Percentiles rank a stretch among this genome's conserved stretches.
Evolutionary conservation across 2,329 filamentous ascomycete genomes (phyloP).

Genomic region (Venturia pyrina): DNA sequence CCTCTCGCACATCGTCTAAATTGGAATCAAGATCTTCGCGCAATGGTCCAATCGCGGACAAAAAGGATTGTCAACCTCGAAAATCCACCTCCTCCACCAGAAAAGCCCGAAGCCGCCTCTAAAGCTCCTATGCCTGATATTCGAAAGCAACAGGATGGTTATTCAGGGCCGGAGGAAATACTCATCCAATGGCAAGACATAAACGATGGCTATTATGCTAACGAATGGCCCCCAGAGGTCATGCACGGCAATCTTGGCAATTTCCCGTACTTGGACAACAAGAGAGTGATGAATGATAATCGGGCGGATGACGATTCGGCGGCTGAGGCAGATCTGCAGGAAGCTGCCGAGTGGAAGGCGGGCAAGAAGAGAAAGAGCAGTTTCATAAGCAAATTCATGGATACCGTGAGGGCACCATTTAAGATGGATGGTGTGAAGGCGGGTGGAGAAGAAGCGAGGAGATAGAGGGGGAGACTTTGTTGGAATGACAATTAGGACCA

Average conservation of each 20-base stretch:
- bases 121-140: slow-evolving; percentile 13
- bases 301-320: no score
- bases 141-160: slow-evolving; percentile 12
- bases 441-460: background rate
- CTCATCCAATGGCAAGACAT: slow-evolving; percentile 26
- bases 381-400: background rate
- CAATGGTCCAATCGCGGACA: background rate
- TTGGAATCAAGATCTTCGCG: slow-evolving; percentile 1
- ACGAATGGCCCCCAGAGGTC: slow-evolving; percentile 16
- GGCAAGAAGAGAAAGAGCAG: background rate
- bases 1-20: background rate
- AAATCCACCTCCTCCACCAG: background rate
- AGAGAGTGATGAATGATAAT: slow-evolving; percentile 9
- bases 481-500: no score
- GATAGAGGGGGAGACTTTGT: no score
- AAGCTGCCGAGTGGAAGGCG: background rate
- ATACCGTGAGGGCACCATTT: background rate
- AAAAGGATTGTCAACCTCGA: background rate
- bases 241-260: slow-evolving; percentile 10
- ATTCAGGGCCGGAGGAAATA: slow-evolving; percentile 16
- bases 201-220: slow-evolving; percentile 21
- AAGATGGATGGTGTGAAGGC: background rate
- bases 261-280: slow-evolving; percentile 9
- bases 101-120: slow-evolving; percentile 4
- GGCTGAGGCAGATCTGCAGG: slow-evolving; percentile 9